These are phyloP conservation scores for Rasamsonia emersonii DNA, from an alignment of 2,329 filamentous ascomycete genomes.

Conservation along the genomic window DNA sequence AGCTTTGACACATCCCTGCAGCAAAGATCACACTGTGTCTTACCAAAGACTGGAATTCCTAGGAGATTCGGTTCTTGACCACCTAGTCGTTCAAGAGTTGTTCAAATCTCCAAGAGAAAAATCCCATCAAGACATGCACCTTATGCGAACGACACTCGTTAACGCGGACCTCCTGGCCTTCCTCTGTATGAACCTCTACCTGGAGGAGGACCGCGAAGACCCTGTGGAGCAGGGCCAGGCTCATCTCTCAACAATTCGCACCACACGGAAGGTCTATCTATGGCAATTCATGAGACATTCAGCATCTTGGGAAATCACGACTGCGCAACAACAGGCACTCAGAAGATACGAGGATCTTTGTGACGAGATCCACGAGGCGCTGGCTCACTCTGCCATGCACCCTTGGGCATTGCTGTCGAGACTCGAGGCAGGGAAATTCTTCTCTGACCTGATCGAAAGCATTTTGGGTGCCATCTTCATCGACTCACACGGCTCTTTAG, in stretches of 20 bases:
- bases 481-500: constrained; percentile 58
- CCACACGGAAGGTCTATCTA: constrained; percentile 38
- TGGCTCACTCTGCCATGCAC: constrained; percentile 49
- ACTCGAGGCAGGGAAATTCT: constrained; percentile 64
- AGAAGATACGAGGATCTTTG: constrained; percentile 43
- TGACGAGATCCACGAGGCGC: constrained; percentile 39
- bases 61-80: constrained; percentile 77
- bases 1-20: constrained; percentile 70
- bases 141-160: constrained; percentile 64
- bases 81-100: constrained; percentile 59
- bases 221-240: constrained; percentile 5
- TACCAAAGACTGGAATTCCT: constrained; percentile 80
- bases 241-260: constrained; percentile 20
- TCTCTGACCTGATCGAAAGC: constrained; percentile 75
- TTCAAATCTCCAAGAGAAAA: constrained; percentile 39
- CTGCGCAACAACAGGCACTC: constrained; percentile 37
- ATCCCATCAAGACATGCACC: constrained; percentile 59
- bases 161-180: constrained; percentile 77
- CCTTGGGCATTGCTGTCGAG: constrained; percentile 68
- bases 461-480: constrained; percentile 76
- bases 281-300: constrained; percentile 63
- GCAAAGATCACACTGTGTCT: constrained; percentile 43
- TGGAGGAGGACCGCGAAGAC: constrained; percentile 13
- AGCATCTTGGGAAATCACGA: constrained; percentile 37
- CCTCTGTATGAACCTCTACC: constrained; percentile 51